Evolutionary conservation across 441 rosid species (phyloP).

Genomic region (Arabidopsis hybrid): DNA sequence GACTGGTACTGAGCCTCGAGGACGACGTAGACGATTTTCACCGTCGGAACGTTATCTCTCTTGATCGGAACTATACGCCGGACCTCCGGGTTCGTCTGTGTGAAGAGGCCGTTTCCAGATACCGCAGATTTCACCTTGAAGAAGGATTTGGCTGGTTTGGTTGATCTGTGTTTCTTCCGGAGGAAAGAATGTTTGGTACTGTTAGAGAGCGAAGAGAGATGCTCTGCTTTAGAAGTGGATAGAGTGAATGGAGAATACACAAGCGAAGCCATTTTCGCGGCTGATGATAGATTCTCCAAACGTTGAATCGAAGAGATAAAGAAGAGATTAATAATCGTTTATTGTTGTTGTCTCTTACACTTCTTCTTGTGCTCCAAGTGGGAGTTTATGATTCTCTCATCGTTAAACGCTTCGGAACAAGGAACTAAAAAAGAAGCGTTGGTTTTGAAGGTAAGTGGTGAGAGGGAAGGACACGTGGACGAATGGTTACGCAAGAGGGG

Average conservation of each 20-base stretch:
- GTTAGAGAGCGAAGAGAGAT: slow-evolving; percentile 72
- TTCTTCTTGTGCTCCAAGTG: not conserved
- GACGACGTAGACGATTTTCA: slow-evolving; percentile 89
- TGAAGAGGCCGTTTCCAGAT: slow-evolving; percentile 92
- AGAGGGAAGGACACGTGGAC: slow-evolving; percentile 74
- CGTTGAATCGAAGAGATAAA: slow-evolving; percentile 33
- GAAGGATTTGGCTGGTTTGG: slow-evolving; percentile 50
- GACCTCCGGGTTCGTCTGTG: slow-evolving; percentile 89
- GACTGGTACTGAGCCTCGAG: slow-evolving; percentile 99
- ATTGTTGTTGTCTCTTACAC: slow-evolving; percentile 24
- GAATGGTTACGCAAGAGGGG: slow-evolving; percentile 41
- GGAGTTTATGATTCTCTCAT: slow-evolving; percentile 36
- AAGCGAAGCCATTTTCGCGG: slow-evolving; percentile 72
- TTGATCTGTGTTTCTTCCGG: slow-evolving; percentile 58
- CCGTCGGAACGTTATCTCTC: slow-evolving; percentile 71
- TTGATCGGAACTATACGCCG: slow-evolving; percentile 85
- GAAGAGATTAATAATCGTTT: not conserved
- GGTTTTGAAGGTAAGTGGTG: slow-evolving; percentile 64
- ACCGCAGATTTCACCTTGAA: slow-evolving; percentile 65
- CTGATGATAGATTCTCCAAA: slow-evolving; percentile 19
- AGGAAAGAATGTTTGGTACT: slow-evolving; percentile 81
- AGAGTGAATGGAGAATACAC: slow-evolving; percentile 77
- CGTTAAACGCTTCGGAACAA: slow-evolving; percentile 27
- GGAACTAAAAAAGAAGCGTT: slow-evolving; percentile 36
- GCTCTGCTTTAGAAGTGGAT: slow-evolving; percentile 67